Conservation (phyloP, 352 stramenopile species). For the Detonula confervacea region DNA sequence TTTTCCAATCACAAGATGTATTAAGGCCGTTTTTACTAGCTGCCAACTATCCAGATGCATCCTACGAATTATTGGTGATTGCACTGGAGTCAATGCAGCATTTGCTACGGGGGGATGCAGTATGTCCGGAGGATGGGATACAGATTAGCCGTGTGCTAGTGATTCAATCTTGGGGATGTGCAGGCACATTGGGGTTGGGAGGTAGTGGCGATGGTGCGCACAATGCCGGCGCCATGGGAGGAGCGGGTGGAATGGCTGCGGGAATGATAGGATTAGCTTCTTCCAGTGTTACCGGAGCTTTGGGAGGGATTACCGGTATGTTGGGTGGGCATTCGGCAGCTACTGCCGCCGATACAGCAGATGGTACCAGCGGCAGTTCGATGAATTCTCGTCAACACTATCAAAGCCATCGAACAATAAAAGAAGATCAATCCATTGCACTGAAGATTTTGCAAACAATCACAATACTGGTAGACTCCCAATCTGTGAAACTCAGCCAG, state of each 20-base stretch:
- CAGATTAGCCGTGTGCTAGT: constrained; percentile 95
- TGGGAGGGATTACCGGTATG: constrained; percentile 51
- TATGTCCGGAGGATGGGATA: constrained; percentile 92
- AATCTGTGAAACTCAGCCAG: constrained; percentile 64
- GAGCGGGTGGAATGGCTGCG: constrained; percentile 30
- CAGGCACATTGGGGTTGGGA: constrained; percentile 32
- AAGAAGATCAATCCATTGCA: constrained; percentile 67
- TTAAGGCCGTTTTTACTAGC: constrained; percentile 96
- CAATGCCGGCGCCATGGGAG: background rate
- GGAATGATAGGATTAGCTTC: constrained; percentile 48
- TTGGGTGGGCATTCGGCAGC: constrained; percentile 37
- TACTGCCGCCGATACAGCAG: constrained; percentile 5
- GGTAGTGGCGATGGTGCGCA: constrained; percentile 9
- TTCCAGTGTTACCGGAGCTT: constrained; percentile 36
- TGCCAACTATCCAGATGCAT: constrained; percentile 96
- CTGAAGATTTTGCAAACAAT: constrained; percentile 77
- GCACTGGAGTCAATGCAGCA: constrained; percentile 94
- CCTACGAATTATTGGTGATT: constrained; percentile 92
- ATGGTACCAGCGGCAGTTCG: constrained; percentile 47
- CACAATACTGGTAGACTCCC: constrained; percentile 78
- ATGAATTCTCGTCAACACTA: constrained; percentile 27
- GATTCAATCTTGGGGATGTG: constrained; percentile 90
- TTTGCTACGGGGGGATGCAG: constrained; percentile 94
- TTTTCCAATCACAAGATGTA: constrained; percentile 94
- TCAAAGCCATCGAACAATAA: constrained; percentile 45